These are phyloP conservation scores for Ceratobasidium theobromae DNA, from an alignment of 1,284 basidiomycete species.

Conservation along the genomic window DNA sequence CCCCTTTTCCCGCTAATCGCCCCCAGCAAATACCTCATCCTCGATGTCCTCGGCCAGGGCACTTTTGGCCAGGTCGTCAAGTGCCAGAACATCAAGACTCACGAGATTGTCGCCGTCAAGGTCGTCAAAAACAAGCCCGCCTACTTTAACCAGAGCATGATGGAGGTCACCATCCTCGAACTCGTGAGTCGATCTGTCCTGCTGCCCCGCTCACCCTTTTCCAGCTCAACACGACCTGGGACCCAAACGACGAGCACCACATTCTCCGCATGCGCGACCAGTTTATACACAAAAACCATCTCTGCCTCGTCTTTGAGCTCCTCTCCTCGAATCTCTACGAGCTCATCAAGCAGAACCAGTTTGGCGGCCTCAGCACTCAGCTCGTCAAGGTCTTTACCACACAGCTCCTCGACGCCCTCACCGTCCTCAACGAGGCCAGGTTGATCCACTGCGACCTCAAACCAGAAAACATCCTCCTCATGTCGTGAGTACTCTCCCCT, in stretches of 20 bases:
- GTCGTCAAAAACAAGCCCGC: conserved; percentile 99
- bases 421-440: conserved; percentile 90
- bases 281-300: conserved; percentile 95
- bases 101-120: conserved; percentile 98
- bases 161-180: conserved; percentile 98
- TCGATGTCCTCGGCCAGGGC: conserved; percentile 97
- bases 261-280: conserved; percentile 94
- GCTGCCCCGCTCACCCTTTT: conserved; percentile 18
- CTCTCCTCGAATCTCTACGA: conserved; percentile 98
- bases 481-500: conserved; percentile 64
- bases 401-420: conserved; percentile 90
- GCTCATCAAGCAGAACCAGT: conserved; percentile 99
- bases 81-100: conserved; percentile 99
- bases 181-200: conserved; percentile 58
- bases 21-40: conserved; percentile 83
- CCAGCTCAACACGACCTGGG: conserved; percentile 88
- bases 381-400: conserved; percentile 98
- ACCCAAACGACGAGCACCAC: conserved; percentile 94
- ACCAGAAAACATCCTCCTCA: conserved; percentile 93
- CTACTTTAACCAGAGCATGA: conserved; percentile 99
- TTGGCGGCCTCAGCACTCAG: conserved; percentile 94
- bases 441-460: conserved; percentile 99
- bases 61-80: conserved; percentile 99
- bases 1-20: background rate
- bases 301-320: conserved; percentile 97